phyloP scores from a whole-genome alignment of 495 filamentous ascomycete species.

The Penicillium taxi region DNA sequence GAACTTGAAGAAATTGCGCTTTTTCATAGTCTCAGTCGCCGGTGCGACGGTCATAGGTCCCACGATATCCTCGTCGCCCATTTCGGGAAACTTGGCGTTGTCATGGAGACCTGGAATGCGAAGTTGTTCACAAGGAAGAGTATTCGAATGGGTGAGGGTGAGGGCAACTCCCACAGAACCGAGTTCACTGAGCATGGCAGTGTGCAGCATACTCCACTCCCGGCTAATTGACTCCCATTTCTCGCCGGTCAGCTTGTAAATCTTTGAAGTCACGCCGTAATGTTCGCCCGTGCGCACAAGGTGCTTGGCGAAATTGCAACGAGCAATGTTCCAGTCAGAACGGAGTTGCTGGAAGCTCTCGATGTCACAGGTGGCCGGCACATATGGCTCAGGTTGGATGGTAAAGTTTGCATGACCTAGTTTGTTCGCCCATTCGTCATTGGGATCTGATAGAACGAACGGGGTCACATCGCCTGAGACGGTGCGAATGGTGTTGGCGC shows the following conservation, averaged over 20 bases:
- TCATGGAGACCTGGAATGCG: conserved; percentile 56
- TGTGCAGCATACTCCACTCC: conserved; percentile 59
- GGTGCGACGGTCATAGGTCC: conserved; percentile 67
- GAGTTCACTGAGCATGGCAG: conserved; percentile 47
- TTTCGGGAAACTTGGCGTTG: conserved; percentile 76
- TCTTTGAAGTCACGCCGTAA: conserved; percentile 76
- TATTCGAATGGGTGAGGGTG: conserved; percentile 38
- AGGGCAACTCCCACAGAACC: conserved; percentile 25
- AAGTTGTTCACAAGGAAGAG: conserved; percentile 38
- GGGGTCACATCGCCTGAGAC: conserved; percentile 50
- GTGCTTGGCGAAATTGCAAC: conserved; percentile 75
- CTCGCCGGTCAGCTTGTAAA: conserved; percentile 67
- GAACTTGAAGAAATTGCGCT: conserved; percentile 41
- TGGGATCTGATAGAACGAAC: conserved; percentile 52
- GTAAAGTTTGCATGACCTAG: conserved; percentile 91
- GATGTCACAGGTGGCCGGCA: conserved; percentile 51
- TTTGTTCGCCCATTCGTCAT: conserved; percentile 72
- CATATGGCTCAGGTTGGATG: conserved; percentile 75
- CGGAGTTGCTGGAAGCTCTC: conserved; percentile 59
- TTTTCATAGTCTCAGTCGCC: conserved; percentile 30
- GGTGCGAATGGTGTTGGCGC: conserved; percentile 41
- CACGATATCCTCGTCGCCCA: conserved; percentile 85
- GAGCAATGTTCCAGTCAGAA: conserved; percentile 70
- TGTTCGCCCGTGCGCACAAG: conserved; percentile 79
- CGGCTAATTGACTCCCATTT: conserved; percentile 77